Evolutionary conservation across 805 yeast species (phyloP).

Genomic region (Cyberlindnera meyerae): DNA sequence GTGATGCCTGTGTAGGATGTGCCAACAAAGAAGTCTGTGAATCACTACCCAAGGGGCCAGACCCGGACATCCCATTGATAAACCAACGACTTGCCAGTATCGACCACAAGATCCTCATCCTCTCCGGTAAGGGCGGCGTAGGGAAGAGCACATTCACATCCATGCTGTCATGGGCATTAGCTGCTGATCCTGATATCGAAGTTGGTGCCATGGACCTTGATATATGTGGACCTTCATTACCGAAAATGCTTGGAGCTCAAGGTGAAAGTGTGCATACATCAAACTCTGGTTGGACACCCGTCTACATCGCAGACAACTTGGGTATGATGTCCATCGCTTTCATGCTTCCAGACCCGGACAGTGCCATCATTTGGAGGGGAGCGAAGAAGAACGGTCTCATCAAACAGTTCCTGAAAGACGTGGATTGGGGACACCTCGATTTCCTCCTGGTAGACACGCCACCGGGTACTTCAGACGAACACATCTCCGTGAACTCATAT

Average conservation of each 20-base stretch:
- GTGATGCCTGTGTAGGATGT: conserved; percentile 92
- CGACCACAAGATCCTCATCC: conserved; percentile 77
- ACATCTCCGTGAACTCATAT: conserved; percentile 81
- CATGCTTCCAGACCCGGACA: conserved; percentile 88
- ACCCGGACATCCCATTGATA: conserved; percentile 82
- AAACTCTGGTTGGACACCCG: conserved; percentile 94
- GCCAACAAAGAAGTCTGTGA: conserved; percentile 90
- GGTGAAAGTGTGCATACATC: conserved; percentile 86
- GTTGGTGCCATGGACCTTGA: conserved; percentile 97
- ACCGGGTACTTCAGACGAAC: conserved; percentile 98
- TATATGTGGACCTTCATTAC: conserved; percentile 96
- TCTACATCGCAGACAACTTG: conserved; percentile 88
- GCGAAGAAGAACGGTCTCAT: conserved; percentile 91
- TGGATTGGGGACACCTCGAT: conserved; percentile 89
- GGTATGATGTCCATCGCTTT: conserved; percentile 95
- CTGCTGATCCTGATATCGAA: conserved; percentile 61
- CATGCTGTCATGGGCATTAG: conserved; percentile 94
- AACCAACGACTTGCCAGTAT: conserved; percentile 58
- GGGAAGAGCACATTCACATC: conserved; percentile 96
- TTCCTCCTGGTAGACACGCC: conserved; percentile 93
- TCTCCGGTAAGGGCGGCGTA: conserved; percentile 90
- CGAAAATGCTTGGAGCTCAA: conserved; percentile 88
- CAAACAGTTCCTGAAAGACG: conserved; percentile 90
- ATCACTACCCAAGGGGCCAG: conserved; percentile 88
- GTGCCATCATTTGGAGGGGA: conserved; percentile 97